Conservation (phyloP, 2,329 filamentous ascomycete genomes). For the Aspergillus viridinutans region DNA sequence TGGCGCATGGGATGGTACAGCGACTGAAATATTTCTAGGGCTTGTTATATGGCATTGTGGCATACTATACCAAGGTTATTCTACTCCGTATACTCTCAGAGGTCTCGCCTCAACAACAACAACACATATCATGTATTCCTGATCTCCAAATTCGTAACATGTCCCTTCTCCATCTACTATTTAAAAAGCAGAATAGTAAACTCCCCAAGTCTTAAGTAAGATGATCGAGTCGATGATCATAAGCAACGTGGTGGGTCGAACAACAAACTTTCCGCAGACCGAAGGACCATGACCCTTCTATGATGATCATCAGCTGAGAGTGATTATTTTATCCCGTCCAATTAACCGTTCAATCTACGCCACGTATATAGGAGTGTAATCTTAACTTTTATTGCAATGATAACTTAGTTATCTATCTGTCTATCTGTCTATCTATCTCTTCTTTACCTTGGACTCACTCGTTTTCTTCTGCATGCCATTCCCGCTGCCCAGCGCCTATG, state of each 20-base stretch:
- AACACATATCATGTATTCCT: background rate
- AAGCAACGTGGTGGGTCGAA: background rate
- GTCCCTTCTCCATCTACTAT: background rate
- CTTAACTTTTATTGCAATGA: background rate
- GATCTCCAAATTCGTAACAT: background rate
- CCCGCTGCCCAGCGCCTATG: background rate
- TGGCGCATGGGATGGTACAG: background rate
- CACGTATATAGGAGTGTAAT: too few species aligned
- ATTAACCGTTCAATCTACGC: too few species aligned
- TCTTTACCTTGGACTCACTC: background rate
- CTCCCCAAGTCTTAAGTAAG: background rate
- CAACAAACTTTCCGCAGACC: background rate
- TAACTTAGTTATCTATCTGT: background rate
- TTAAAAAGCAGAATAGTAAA: background rate
- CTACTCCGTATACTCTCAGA: background rate
- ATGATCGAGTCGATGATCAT: too few species aligned
- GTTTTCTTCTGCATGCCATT: background rate
- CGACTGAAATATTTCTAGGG: background rate
- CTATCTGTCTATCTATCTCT: too few species aligned
- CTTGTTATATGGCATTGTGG: background rate
- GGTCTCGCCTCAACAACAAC: background rate
- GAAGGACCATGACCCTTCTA: background rate
- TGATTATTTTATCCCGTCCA: background rate
- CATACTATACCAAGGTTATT: background rate
- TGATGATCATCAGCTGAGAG: background rate